Evolutionary conservation across 257 asterid genomes (phyloP).

Genomic region (Solanum dulcamara): DNA sequence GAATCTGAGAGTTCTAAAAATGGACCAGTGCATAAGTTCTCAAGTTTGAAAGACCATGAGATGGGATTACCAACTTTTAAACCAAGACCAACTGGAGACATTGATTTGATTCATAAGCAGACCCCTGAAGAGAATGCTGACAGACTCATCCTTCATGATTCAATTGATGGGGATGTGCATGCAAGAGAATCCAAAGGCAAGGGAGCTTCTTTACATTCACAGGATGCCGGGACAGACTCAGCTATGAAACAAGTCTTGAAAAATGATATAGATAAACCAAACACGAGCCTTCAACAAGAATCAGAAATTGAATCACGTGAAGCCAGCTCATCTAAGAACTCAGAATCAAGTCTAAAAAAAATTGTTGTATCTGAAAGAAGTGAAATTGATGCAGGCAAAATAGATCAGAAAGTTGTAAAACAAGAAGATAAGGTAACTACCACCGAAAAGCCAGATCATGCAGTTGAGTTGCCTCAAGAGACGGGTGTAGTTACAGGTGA

Average conservation of each 20-base stretch:
- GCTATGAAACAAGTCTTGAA: neutral
- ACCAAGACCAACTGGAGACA: neutral
- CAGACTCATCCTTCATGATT: neutral
- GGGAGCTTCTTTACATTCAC: neutral
- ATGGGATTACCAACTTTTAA: neutral
- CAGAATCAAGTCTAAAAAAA: neutral
- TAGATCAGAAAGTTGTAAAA: neutral
- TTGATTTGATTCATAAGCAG: neutral
- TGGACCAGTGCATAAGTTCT: neutral
- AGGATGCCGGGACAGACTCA: neutral
- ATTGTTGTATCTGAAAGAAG: neutral
- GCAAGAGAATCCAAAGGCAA: neutral
- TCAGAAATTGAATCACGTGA: neutral
- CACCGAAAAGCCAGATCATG: conserved; percentile 1
- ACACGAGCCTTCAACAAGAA: neutral
- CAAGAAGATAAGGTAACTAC: neutral
- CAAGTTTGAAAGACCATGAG: neutral
- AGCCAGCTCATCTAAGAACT: neutral
- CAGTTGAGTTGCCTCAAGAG: neutral
- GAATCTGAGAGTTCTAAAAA: neutral
- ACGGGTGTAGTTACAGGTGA: neutral
- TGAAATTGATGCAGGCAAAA: neutral
- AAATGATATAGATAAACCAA: neutral
- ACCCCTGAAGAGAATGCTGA: neutral
- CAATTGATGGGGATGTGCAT: neutral